Conservation (phyloP, 768 basidiomycete genomes). For the Amanita phalloides region DNA sequence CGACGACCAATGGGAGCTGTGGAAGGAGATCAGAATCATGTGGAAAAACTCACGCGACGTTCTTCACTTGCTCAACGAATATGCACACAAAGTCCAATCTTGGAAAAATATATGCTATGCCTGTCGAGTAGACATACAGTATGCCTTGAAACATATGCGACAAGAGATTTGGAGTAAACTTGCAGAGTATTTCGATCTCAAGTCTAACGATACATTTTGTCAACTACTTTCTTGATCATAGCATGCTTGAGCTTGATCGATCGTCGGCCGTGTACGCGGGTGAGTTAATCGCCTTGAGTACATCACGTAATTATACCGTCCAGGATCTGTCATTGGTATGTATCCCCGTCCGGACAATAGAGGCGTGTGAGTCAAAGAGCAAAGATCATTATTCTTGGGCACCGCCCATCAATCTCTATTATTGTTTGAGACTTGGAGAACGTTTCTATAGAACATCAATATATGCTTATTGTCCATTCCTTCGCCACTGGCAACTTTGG, state of each 20-base stretch:
- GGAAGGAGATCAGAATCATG: background rate
- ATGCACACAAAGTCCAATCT: background rate
- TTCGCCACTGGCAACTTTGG: slow-evolving; percentile 45
- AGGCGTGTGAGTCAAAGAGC: too few species aligned
- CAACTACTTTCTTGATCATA: background rate
- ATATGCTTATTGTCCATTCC: slow-evolving; percentile 50
- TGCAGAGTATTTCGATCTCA: background rate
- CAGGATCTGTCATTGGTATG: too few species aligned
- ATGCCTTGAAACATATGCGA: background rate
- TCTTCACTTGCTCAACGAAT: background rate
- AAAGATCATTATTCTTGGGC: too few species aligned
- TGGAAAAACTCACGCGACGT: background rate
- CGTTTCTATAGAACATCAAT: background rate
- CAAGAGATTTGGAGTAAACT: background rate
- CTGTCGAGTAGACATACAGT: background rate
- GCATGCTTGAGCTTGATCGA: too few species aligned
- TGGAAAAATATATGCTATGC: background rate
- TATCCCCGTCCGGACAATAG: too few species aligned
- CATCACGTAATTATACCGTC: too few species aligned
- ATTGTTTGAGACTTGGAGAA: too few species aligned
- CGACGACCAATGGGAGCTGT: background rate
- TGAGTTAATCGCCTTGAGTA: too few species aligned
- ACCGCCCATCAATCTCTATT: too few species aligned
- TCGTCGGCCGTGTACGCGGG: too few species aligned
- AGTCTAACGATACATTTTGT: background rate